phyloP scores from a whole-genome alignment of 495 filamentous ascomycete species.

The Tricharina praecox region DNA sequence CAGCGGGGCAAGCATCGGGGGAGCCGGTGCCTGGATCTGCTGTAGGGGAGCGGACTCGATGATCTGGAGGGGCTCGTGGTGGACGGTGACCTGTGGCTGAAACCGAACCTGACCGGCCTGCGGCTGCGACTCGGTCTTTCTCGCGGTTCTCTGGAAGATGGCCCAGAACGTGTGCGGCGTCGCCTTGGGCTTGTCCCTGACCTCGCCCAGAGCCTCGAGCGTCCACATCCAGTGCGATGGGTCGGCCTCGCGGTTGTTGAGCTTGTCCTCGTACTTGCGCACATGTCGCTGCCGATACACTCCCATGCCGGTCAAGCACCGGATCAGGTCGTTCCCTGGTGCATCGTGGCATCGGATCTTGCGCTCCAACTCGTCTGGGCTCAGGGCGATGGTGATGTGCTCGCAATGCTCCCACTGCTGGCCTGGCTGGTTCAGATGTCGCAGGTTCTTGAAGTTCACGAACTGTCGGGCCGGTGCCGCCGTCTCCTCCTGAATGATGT shows the following conservation, averaged over 20 bases:
- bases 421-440: background rate
- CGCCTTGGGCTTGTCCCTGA: slow-evolving; percentile 14
- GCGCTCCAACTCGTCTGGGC: slow-evolving; percentile 20
- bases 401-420: slow-evolving; percentile 18
- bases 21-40: background rate
- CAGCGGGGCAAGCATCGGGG: background rate
- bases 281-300: slow-evolving; percentile 21
- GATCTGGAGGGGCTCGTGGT: slow-evolving; percentile 8
- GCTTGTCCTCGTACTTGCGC: slow-evolving; percentile 17
- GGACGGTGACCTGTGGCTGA: slow-evolving; percentile 5
- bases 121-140: background rate
- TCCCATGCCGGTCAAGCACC: slow-evolving; percentile 13
- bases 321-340: slow-evolving; percentile 17
- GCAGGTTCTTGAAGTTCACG: slow-evolving; percentile 8
- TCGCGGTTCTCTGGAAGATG: slow-evolving; percentile 21
- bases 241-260: slow-evolving; percentile 17
- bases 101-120: slow-evolving; percentile 3
- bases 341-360: slow-evolving; percentile 21
- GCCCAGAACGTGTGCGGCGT: slow-evolving; percentile 23
- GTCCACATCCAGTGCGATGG: slow-evolving; percentile 19
- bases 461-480: slow-evolving; percentile 3
- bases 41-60: background rate
- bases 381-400: slow-evolving; percentile 20
- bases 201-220: slow-evolving; percentile 20
- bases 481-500: background rate